Conservation (phyloP, 495 filamentous ascomycete genomes). For the Pyronema domesticum region DNA sequence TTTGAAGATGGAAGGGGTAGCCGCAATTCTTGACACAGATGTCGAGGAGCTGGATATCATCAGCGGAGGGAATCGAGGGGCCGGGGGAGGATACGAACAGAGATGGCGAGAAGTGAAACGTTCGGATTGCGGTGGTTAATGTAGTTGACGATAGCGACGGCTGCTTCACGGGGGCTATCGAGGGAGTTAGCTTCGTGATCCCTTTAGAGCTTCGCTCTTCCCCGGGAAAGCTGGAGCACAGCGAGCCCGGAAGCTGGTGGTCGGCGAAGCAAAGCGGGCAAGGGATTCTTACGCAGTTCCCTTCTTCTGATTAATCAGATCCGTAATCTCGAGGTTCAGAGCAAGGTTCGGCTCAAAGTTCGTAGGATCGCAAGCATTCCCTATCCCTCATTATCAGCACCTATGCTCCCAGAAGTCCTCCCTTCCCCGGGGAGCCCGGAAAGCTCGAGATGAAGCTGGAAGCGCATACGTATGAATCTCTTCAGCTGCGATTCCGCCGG, state of each 20-base stretch:
- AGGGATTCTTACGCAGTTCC: constrained; percentile 52
- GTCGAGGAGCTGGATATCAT: constrained; percentile 59
- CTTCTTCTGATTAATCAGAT: constrained; percentile 95
- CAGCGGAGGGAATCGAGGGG: not conserved
- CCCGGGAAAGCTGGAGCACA: not conserved
- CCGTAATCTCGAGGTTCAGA: constrained; percentile 86
- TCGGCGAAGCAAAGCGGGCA: not conserved
- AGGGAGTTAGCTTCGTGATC: not conserved
- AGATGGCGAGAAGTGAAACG: constrained; percentile 73
- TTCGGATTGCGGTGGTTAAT: constrained; percentile 95
- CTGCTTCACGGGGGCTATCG: constrained; percentile 71
- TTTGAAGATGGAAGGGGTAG: constrained; percentile 96
- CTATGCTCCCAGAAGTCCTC: not conserved
- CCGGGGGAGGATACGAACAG: constrained; percentile 27
- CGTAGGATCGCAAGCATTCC: constrained; percentile 82
- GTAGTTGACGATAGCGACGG: constrained; percentile 80
- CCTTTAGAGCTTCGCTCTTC: not conserved
- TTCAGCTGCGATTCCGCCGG: constrained; percentile 69
- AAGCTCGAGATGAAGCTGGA: not conserved
- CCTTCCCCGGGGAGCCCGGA: not conserved
- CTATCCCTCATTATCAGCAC: constrained; percentile 25
- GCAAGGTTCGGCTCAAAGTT: constrained; percentile 97
- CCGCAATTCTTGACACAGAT: constrained; percentile 99
- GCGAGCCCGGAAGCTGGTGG: constrained; percentile 12
- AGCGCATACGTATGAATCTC: constrained; percentile 62